A percentile compares a stretch with the other conserved stretches of the same genome.
phyloP scores from a whole-genome alignment of 176 grass and related monocot genomes.

The Oropetium thomaeum region DNA sequence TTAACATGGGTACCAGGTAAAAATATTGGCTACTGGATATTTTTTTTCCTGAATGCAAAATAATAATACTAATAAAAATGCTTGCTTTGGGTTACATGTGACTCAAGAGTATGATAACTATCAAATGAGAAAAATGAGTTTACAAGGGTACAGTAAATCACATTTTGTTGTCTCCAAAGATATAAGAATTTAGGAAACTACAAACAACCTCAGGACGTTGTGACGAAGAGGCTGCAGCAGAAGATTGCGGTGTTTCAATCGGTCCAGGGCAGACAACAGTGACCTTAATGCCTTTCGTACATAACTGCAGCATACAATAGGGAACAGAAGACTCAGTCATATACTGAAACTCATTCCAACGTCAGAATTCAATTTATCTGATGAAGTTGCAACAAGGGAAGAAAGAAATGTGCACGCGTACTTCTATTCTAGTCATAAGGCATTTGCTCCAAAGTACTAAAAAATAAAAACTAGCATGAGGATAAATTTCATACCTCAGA shows the following conservation, averaged over 20 bases:
- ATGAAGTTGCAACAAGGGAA: background rate
- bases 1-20: no score
- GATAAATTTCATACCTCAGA: conserved; percentile 60
- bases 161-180: background rate
- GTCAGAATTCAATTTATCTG: background rate
- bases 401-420: conserved; percentile 12
- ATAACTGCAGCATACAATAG: conserved; percentile 52
- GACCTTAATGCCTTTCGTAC: conserved; percentile 83
- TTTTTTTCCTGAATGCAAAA: no score
- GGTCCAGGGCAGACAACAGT: conserved; percentile 93
- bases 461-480: background rate
- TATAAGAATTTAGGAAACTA: conserved; percentile 15
- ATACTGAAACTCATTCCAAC: background rate
- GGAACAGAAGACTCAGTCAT: background rate
- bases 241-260: conserved; percentile 66
- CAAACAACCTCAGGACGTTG: conserved; percentile 63
- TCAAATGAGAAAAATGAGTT: no score
- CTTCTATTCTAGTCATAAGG: background rate
- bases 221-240: conserved; percentile 38
- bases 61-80: no score
- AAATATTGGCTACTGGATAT: no score
- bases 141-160: no score
- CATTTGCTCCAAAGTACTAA: background rate
- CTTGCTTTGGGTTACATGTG: no score
- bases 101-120: no score